phyloP scores from a whole-genome alignment of 192 early-diverging fungal species.

The Coemansia sp. region DNA sequence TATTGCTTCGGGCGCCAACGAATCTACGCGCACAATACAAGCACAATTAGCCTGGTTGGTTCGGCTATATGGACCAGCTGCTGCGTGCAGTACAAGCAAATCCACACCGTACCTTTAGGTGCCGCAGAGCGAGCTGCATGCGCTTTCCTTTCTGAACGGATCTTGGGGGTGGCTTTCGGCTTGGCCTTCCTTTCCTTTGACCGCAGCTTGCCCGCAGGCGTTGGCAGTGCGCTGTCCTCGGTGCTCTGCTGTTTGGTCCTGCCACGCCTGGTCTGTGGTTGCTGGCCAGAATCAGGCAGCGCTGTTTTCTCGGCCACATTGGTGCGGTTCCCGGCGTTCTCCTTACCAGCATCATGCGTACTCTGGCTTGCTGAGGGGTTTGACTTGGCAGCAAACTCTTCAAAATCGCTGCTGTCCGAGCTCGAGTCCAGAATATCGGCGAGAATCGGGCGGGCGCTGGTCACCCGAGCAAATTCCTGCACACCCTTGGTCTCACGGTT shows the following conservation, averaged over 20 bases:
- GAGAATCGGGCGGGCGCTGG: constrained; percentile 21
- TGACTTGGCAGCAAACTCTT: background rate
- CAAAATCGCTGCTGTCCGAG: constrained; percentile 49
- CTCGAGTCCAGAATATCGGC: constrained; percentile 32
- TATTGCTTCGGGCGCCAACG: too few species aligned
- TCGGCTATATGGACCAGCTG: too few species aligned
- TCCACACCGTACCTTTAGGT: background rate
- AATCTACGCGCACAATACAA: too few species aligned
- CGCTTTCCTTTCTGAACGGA: background rate
- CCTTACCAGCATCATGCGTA: background rate
- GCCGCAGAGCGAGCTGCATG: background rate
- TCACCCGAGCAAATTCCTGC: constrained; percentile 37
- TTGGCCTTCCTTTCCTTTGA: background rate
- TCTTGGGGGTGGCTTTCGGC: constrained; percentile 11
- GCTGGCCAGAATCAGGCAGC: background rate
- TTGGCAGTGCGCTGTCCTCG: background rate
- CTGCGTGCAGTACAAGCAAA: background rate
- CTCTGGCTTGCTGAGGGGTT: background rate
- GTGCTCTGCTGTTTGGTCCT: background rate
- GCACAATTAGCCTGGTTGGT: too few species aligned
- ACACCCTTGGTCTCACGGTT: constrained; percentile 24
- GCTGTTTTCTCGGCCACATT: background rate
- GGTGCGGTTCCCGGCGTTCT: background rate
- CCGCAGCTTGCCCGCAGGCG: background rate
- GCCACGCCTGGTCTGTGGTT: background rate